These are phyloP conservation scores for Phialophora chinensis DNA, from an alignment of 2,329 filamentous ascomycete genomes.

Conservation along the genomic window DNA sequence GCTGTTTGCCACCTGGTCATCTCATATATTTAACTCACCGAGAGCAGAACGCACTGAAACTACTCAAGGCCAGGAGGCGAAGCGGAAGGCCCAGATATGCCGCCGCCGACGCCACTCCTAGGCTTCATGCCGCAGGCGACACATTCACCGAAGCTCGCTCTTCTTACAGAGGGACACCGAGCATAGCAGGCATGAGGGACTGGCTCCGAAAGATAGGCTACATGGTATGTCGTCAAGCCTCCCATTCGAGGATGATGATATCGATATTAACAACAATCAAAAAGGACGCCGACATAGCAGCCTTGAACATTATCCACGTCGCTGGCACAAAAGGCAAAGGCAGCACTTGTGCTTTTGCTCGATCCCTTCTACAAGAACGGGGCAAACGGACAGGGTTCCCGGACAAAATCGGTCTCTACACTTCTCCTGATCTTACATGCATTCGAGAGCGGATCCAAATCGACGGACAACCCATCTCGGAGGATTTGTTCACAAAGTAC, in stretches of 20 bases:
- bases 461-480: background rate
- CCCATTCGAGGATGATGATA: background rate
- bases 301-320: conserved; percentile 4
- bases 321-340: conserved; percentile 3
- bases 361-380: background rate
- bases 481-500: background rate
- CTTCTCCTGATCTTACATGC: conserved; percentile 1
- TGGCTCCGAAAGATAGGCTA: background rate
- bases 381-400: background rate
- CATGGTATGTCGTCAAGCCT: background rate
- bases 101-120: background rate
- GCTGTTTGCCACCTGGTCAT: background rate
- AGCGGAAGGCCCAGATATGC: background rate
- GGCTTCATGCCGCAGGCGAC: background rate
- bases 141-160: background rate
- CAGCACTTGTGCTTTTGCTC: background rate
- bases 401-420: conserved; percentile 1
- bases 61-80: background rate
- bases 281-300: background rate
- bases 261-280: background rate
- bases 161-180: background rate
- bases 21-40: background rate
- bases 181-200: background rate
- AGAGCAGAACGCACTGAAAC: background rate
- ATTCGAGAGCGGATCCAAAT: conserved; percentile 1